Percentiles rank a stretch among this genome's conserved stretches.
phyloP scores from a whole-genome alignment of 2,329 filamentous ascomycete species.

The Aspergillus flavus region DNA sequence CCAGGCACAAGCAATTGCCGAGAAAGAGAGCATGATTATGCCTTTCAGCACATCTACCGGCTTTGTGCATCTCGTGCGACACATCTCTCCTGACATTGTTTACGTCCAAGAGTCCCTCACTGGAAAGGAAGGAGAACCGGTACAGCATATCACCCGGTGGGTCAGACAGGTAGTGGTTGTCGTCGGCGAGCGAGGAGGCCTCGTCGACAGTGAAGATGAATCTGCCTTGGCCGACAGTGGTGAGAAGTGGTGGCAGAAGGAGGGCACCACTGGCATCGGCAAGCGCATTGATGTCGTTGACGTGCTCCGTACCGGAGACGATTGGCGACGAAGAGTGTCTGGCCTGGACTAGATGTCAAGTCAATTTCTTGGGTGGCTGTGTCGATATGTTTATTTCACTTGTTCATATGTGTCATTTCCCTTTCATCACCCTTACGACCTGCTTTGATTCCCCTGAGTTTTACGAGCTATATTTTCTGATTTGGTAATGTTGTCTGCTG shows the following conservation, averaged over 20 bases:
- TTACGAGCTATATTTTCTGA: neutral
- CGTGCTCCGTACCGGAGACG: constrained; percentile 76
- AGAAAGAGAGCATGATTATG: constrained; percentile 83
- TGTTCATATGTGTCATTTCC: constrained; percentile 5
- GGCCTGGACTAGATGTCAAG: constrained; percentile 54
- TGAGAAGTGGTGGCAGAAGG: constrained; percentile 63
- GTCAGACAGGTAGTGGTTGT: constrained; percentile 63
- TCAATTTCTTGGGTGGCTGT: constrained; percentile 18
- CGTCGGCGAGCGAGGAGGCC: constrained; percentile 67
- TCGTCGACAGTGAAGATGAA: constrained; percentile 76
- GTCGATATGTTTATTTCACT: constrained; percentile 23
- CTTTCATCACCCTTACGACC: constrained; percentile 20
- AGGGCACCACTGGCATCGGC: constrained; percentile 81
- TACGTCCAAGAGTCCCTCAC: constrained; percentile 86
- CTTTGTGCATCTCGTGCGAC: constrained; percentile 82
- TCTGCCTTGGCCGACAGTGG: constrained; percentile 39
- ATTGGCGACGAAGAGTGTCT: constrained; percentile 80
- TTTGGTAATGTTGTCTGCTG: neutral
- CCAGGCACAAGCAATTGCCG: constrained; percentile 76
- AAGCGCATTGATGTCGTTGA: constrained; percentile 89
- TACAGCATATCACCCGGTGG: constrained; percentile 68
- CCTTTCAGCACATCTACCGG: constrained; percentile 84
- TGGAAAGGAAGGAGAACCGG: constrained; percentile 71
- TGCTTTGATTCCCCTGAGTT: constrained; percentile 27
- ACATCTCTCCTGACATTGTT: constrained; percentile 80